Conservation (phyloP, 1,139 yeast genomes). For the Sugiyamaella pinicola region DNA sequence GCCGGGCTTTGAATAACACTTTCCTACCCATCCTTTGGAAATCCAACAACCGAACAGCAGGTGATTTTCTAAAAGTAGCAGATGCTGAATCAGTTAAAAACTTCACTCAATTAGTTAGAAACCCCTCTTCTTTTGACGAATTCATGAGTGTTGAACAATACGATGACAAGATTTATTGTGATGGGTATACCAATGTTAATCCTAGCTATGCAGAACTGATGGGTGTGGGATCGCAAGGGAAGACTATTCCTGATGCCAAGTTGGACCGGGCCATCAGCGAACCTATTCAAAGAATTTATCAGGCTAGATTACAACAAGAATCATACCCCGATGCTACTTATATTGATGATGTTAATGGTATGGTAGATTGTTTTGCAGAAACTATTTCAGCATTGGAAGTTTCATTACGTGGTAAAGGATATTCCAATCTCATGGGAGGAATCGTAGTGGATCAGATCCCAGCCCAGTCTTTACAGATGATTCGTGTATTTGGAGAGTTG, state of each 20-base stretch:
- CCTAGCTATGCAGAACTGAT: conserved; percentile 8
- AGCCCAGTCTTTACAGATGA: conserved; percentile 57
- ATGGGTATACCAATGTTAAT: conserved; percentile 8
- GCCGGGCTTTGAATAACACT: conserved; percentile 82
- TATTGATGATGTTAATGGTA: conserved; percentile 17
- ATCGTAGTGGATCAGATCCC: conserved; percentile 61
- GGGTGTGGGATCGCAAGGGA: conserved; percentile 5
- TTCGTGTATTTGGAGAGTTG: conserved; percentile 53
- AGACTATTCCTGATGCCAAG: neutral
- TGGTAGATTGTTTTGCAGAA: conserved; percentile 49
- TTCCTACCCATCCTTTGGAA: conserved; percentile 71
- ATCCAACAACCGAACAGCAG: conserved; percentile 16
- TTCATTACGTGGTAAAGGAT: conserved; percentile 58
- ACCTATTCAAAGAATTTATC: conserved; percentile 13
- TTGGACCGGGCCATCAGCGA: conserved; percentile 16
- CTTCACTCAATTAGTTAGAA: neutral
- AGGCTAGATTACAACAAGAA: neutral
- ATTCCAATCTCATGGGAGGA: conserved; percentile 42
- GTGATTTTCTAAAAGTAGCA: conserved; percentile 1
- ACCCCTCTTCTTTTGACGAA: conserved; percentile 3
- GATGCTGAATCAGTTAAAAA: neutral
- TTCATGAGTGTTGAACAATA: neutral
- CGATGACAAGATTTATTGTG: conserved; percentile 3
- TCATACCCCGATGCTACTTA: neutral
- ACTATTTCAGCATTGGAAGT: conserved; percentile 69